Conservation (phyloP, 2,329 filamentous ascomycete genomes). For the Chaetomiaceae sp. region DNA sequence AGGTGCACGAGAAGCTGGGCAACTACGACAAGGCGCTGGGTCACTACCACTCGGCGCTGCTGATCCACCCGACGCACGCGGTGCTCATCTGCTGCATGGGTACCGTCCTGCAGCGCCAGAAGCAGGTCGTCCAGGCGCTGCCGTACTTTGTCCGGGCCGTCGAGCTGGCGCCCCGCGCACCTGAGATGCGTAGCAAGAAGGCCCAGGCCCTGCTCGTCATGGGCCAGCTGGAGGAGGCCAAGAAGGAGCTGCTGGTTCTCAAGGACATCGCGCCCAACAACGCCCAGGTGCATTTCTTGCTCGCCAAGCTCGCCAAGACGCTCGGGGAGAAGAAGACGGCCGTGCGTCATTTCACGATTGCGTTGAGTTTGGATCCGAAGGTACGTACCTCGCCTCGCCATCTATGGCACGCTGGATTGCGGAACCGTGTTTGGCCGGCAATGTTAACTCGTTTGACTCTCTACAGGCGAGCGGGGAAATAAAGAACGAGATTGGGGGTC, state of each 20-base stretch:
- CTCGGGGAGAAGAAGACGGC: constrained; percentile 69
- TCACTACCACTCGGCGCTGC: constrained; percentile 81
- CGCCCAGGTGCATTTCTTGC: constrained; percentile 89
- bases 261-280: constrained; percentile 91
- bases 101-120: constrained; percentile 80
- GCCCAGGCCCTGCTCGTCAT: constrained; percentile 79
- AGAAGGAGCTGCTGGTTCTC: constrained; percentile 77
- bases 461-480: constrained; percentile 89
- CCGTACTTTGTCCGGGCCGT: constrained; percentile 77
- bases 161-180: constrained; percentile 71
- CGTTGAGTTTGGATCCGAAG: constrained; percentile 93
- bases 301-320: constrained; percentile 75
- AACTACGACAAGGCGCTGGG: constrained; percentile 86
- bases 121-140: constrained; percentile 71
- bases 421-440: too few relatives aligned
- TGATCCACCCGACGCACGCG: constrained; percentile 89
- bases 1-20: constrained; percentile 83
- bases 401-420: too few relatives aligned
- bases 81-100: constrained; percentile 92
- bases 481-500: constrained; percentile 90
- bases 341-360: constrained; percentile 92
- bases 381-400: too few relatives aligned
- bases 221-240: constrained; percentile 61
- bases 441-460: too few relatives aligned
- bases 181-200: constrained; percentile 87